Percentiles rank a stretch among this genome's conserved stretches.
These are phyloP conservation scores for Oenanthe sinensis DNA, from an alignment of 129 eudicot species.

Conservation along the genomic window DNA sequence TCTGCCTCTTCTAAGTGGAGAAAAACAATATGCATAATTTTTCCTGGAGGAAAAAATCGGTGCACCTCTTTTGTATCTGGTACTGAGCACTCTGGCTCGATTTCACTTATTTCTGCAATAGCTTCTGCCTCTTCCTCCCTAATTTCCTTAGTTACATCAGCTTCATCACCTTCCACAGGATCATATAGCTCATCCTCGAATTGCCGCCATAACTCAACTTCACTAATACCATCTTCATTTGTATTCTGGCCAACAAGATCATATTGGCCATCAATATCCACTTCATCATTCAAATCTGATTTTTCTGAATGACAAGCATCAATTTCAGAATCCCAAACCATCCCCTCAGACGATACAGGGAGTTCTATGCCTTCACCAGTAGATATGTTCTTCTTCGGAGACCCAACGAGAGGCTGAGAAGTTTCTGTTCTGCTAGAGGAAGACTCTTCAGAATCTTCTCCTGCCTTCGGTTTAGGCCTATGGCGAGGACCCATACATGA, in stretches of 20 bases:
- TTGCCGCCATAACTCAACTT: conserved; percentile 88
- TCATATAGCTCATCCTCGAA: conserved; percentile 76
- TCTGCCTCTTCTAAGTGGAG: conserved; percentile 29
- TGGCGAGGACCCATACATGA: conserved; percentile 93
- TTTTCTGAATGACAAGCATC: conserved; percentile 21
- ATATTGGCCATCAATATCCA: conserved; percentile 23
- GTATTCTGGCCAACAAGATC: conserved; percentile 29
- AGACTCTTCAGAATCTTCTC: conserved; percentile 22
- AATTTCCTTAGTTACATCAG: conserved; percentile 62
- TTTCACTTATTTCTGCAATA: conserved; percentile 42
- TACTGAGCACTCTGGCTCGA: conserved; percentile 24
- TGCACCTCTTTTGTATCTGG: conserved; percentile 72
- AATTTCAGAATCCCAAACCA: conserved; percentile 26
- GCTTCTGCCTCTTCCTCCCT: conserved; percentile 84
- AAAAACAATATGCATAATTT: conserved; percentile 77
- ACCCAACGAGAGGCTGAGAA: conserved; percentile 29
- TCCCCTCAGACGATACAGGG: conserved; percentile 46
- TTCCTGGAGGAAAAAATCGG: conserved; percentile 91
- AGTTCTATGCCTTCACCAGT: conserved; percentile 24
- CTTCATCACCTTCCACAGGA: conserved; percentile 43
- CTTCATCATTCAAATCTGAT: conserved; percentile 11
- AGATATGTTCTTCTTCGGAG: conserved; percentile 26
- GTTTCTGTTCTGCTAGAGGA: conserved; percentile 25
- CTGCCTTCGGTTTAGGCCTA: conserved; percentile 20
- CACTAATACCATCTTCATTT: conserved; percentile 59